These are phyloP conservation scores for Amanita pseudoporphyria DNA, from an alignment of 768 basidiomycete genomes.

Conservation along the genomic window DNA sequence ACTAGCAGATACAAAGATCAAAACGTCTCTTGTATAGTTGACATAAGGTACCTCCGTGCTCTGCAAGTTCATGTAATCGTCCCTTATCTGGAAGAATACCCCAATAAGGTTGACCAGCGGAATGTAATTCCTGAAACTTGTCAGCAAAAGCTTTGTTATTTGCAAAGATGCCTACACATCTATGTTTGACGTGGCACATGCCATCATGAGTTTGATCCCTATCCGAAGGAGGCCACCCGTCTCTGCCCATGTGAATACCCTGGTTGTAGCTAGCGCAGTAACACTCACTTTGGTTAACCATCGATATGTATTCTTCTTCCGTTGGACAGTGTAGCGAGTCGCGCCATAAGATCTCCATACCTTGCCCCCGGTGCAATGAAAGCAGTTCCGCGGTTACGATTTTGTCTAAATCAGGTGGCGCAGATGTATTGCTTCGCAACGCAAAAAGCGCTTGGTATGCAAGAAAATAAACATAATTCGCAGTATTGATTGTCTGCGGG, in stretches of 20 bases:
- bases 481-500: conserved; percentile 94
- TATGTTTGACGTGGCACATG: conserved; percentile 55
- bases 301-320: conserved; percentile 88
- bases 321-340: conserved; percentile 87
- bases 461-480: conserved; percentile 95
- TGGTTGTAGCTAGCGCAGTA: background rate
- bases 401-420: conserved; percentile 43
- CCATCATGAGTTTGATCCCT: conserved; percentile 96
- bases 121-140: conserved; percentile 62
- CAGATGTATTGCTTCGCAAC: conserved; percentile 28
- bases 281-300: conserved; percentile 88
- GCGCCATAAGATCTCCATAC: conserved; percentile 90
- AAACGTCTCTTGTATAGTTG: background rate
- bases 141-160: background rate
- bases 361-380: conserved; percentile 91
- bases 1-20: conserved; percentile 35
- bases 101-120: conserved; percentile 92
- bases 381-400: conserved; percentile 75
- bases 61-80: conserved; percentile 94
- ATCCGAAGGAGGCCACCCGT: conserved; percentile 91
- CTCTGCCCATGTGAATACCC: conserved; percentile 39
- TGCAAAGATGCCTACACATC: conserved; percentile 35
- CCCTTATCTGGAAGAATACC: conserved; percentile 94
- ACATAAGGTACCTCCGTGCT: conserved; percentile 55
- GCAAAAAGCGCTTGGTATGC: conserved; percentile 80